Evolutionary conservation across 495 filamentous ascomycete genomes (phyloP), one percentile per base, ranked within the genome.

Genomic region (Hyaloscypha hepaticicola): DNA sequence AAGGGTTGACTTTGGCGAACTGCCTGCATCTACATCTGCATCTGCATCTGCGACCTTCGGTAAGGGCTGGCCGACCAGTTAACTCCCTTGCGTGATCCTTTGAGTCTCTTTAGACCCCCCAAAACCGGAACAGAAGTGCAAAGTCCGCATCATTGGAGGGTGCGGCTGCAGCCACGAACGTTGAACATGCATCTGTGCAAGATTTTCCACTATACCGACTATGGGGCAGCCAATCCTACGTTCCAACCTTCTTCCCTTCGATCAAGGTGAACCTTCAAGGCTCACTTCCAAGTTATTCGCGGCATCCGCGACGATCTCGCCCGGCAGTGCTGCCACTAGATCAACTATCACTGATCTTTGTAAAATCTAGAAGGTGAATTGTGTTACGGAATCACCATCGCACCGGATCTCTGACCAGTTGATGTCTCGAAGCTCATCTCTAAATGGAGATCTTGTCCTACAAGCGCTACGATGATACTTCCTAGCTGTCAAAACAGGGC

Each of bases 101-200:
- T 33, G 31, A 12, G 31, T 12, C 31, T 33, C 12, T 45, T 45
- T 45, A 16, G 38, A 45, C 14, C 38, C 14, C n/a, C 12, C 5
- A 34, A 34, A 12, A 12, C 31, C 31, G 5, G 31, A 12, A 34
- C 31, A 34, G 12, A 12, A 34, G 31, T 34, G 31, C 38, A 45
- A 16, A 16, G 38, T 45, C 38, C 19, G 38, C 38, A 45, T 9
- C 58, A 60, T 60, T 60, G 58, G 58, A 62, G 1, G 12, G 27
- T 53, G 41, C 27, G 6, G 7, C 49, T 31, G 25, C 34, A 62
- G 60, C 60, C 60, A 62, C 60, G n/a, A 52, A 41, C 60, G 60
- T 62, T 62, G 31, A 28, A 55, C 49, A 31, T 62, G 60, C 60
- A 62, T 33, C 26, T 22, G 58, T 5, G 21, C 58, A 55, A 49